These are phyloP conservation scores for Saposhnikovia divaricata DNA, from an alignment of 129 eudicot genomes.

Conservation along the genomic window DNA sequence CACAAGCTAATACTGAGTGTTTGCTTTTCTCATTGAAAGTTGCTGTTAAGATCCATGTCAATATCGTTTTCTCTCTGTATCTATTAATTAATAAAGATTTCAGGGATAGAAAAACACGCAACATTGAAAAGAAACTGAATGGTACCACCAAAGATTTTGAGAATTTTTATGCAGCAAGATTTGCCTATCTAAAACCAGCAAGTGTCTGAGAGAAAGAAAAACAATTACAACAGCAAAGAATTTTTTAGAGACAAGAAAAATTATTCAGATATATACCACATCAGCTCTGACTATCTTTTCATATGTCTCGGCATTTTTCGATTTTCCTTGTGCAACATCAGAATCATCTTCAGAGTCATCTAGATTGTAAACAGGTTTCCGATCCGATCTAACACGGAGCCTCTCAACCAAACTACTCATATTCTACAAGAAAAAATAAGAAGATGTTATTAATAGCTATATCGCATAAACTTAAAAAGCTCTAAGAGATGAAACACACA, in stretches of 20 bases:
- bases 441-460: background rate
- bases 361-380: constrained; percentile 64
- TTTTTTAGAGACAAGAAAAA: background rate
- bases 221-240: background rate
- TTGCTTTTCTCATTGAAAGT: background rate
- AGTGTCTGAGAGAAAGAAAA: background rate
- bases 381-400: constrained; percentile 89
- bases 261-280: constrained; percentile 37
- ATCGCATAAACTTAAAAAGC: background rate
- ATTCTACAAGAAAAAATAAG: constrained; percentile 27
- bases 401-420: constrained; percentile 98
- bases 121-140: background rate
- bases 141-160: background rate
- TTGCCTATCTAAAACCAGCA: background rate
- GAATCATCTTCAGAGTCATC: constrained; percentile 89
- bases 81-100: background rate
- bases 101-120: background rate
- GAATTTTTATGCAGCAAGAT: background rate
- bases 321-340: constrained; percentile 35
- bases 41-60: background rate
- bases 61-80: background rate
- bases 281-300: constrained; percentile 75
- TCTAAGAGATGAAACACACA: background rate
- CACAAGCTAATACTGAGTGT: background rate
- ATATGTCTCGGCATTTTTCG: constrained; percentile 26